Evolutionary conservation across 225 moss, liverwort and hornwort species (phyloP), one percentile per base, ranked within the genome.

Genomic region (Pseudoscleropodium purum): DNA sequence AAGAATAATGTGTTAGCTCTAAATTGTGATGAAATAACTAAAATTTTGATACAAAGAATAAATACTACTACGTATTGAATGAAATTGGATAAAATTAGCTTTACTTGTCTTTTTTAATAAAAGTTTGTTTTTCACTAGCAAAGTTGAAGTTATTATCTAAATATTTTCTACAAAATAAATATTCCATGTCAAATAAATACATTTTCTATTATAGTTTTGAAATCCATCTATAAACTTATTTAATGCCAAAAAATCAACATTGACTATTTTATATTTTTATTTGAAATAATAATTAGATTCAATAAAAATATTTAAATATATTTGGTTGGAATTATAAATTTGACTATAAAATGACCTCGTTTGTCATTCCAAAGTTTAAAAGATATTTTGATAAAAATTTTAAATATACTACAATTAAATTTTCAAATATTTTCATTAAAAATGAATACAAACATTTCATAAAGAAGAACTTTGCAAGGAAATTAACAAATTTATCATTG

Each of bases 391-490:
- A 15, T 36, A 24, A 52, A 34, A 5, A 54, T 25, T n/a, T n/a
- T 24, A 31, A 11, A 43, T 73, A 17, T 27, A 17, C 17, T 19
- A 31, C 4, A 47, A 18, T 18, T 11, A 10, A 30, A 74, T 2
- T 30, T 29, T 45, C 19, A 17, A 30, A 6, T 17, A 18, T 6
- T 45, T 74, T 29, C 1, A 29, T 45, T 10, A 2, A 47, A 47
- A 73, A 17, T 9, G 0, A 43, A 29, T 47, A 47, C 2, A 30
- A 0, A 0, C 2, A 18, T 45, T 4, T 29, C 0, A 18, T 18
- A 18, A 74, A 41, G 5, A 30, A 26, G 8, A 41, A 5, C 3
- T 45, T 18, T 74, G 2, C 1, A 45, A 29, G 2, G 6, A 10
- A 18, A 47, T 6, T 30, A 47, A 30, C 1, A 3, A 75, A 18